Evolutionary conservation across 169 alveolate genomes (phyloP).

Genomic region (Plasmodium knowlesi): DNA sequence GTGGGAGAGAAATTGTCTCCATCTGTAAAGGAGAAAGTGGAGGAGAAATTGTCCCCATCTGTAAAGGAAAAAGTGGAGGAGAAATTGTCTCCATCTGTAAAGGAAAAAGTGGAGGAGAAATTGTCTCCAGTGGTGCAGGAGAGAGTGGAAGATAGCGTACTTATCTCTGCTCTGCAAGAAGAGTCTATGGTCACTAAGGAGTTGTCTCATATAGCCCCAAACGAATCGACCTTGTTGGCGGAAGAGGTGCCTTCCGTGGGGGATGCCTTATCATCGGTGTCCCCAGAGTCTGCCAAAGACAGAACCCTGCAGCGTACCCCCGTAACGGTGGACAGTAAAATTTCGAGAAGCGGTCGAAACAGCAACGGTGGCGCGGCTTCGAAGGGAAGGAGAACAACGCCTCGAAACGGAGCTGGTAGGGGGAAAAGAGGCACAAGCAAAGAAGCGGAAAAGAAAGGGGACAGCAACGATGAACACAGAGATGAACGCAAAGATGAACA

Average conservation of each 20-base stretch:
- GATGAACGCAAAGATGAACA: too few species aligned
- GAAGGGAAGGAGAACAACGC: neutral
- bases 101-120: neutral
- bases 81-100: neutral
- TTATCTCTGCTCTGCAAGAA: neutral
- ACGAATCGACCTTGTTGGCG: neutral
- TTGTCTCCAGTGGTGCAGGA: neutral
- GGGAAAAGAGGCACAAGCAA: neutral
- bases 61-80: neutral
- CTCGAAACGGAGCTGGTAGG: neutral
- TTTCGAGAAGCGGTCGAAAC: neutral
- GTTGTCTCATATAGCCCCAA: neutral
- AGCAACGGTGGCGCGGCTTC: neutral
- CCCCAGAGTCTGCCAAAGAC: neutral
- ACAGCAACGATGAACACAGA: too few species aligned
- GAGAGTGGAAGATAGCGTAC: neutral
- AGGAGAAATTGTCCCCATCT: neutral
- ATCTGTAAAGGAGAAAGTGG: neutral
- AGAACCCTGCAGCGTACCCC: neutral
- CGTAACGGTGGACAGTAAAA: neutral
- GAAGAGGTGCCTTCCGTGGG: neutral
- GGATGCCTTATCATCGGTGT: neutral
- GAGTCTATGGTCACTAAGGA: neutral
- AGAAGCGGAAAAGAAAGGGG: neutral
- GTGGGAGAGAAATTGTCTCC: neutral